Evolutionary conservation across 2,329 filamentous ascomycete species (phyloP), one percentile per base, ranked within the genome.

Genomic region (Rugonectria rugulosa): DNA sequence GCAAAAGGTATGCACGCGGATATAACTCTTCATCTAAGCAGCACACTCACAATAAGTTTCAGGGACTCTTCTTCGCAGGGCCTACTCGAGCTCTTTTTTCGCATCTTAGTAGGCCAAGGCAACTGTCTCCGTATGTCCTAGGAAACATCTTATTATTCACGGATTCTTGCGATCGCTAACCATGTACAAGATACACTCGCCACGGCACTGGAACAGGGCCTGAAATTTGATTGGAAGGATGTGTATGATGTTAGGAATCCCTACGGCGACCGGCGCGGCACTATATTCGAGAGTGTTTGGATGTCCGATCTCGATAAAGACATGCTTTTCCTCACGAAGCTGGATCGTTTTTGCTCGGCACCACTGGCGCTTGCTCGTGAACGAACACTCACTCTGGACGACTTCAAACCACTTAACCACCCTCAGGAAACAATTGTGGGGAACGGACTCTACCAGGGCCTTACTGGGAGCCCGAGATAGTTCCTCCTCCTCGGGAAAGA

Each of bases 181-280:
- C 7, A 7, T 7, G 12, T 29, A 12, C 7, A 29, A 29, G 26
- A 12, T 12, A 29, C 7, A 29, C 26, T 29, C 7, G 7, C 26
- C 26, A 12, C 26, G 12, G 26, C 26, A 12, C 37, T 47, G 12
- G 24, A 47, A 47, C 15, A 12, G 32, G n/a, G 40, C 21, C 9
- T 56, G n/a, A 40, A 29, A 10, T 31, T 57, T 12, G 41, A n/a
- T 32, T 62, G 61, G 61, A 23, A 52, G 2, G 56, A 61, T 17
- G 36, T 56, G 7, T 58, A 59, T 45, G 64, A 65, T 47, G 36
- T 60, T 34, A 57, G 64, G 20, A 57, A 65, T 42, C 62, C 64
- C 38, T 65, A 61, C 49, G 64, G 62, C 10, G 62, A 65, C 57
- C 42, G 31, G 15, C 62, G 61, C 31, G 56, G 57, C 17, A 32